Evolutionary conservation across 345 rosid species (phyloP).

Genomic region (Gynandropsis gynandra): DNA sequence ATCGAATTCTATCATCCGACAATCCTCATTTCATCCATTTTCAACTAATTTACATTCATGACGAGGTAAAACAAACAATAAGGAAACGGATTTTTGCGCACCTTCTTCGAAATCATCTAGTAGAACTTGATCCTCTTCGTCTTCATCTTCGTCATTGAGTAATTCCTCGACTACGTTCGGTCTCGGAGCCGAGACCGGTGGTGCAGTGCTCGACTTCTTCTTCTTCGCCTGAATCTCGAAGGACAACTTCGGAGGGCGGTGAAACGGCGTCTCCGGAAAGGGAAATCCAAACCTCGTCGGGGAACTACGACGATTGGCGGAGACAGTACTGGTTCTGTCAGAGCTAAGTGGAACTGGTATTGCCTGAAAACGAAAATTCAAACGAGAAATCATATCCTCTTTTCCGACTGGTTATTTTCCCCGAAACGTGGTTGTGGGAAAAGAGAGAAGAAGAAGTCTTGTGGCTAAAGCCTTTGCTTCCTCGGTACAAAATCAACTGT

Average conservation of each 20-base stretch:
- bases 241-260: slow-evolving; percentile 16
- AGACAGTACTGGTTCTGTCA: slow-evolving; percentile 3
- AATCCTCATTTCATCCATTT: too few species aligned
- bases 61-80: neutral
- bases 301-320: slow-evolving; percentile 17
- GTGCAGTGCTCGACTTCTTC: slow-evolving; percentile 30
- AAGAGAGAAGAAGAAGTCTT: neutral
- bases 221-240: slow-evolving; percentile 38
- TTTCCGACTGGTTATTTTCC: slow-evolving; percentile 1
- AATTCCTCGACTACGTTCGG: slow-evolving; percentile 39
- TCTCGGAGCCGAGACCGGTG: slow-evolving; percentile 28
- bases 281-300: slow-evolving; percentile 16
- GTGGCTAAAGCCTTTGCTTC: slow-evolving; percentile 12
- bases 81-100: slow-evolving; percentile 11
- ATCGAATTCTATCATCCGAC: too few species aligned
- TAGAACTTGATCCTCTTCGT: slow-evolving; percentile 41
- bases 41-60: too few species aligned
- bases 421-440: neutral
- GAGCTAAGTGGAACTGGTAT: slow-evolving; percentile 11
- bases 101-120: slow-evolving; percentile 54
- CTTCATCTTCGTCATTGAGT: slow-evolving; percentile 36
- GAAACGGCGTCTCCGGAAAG: slow-evolving; percentile 20
- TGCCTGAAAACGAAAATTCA: slow-evolving; percentile 5
- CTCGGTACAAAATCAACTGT: slow-evolving; percentile 2
- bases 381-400: slow-evolving; percentile 33